Evolutionary conservation across 2,329 filamentous ascomycete species (phyloP).

Genomic region (Botrytis fragariae): DNA sequence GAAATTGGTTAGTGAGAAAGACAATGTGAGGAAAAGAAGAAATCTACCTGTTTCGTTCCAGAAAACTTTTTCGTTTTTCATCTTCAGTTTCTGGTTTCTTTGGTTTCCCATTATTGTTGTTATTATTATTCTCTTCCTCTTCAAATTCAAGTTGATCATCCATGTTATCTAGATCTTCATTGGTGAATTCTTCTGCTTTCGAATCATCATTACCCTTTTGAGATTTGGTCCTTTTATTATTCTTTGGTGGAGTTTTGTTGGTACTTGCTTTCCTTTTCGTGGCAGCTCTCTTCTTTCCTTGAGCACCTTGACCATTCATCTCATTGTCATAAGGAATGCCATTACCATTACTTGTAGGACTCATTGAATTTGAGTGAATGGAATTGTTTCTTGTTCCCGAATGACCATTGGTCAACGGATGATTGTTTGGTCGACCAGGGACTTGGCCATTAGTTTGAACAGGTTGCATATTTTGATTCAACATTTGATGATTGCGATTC

Average conservation of each 20-base stretch:
- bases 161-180: constrained; percentile 5
- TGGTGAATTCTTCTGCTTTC: constrained; percentile 10
- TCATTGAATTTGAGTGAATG: constrained; percentile 3
- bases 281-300: not conserved
- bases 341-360: constrained; percentile 4
- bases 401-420: not conserved
- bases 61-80: constrained; percentile 96
- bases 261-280: not conserved
- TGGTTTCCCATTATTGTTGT: constrained; percentile 57
- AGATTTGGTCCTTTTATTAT: not conserved
- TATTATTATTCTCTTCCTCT: constrained; percentile 56
- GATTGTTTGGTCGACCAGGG: not conserved
- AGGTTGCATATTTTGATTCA: constrained; percentile 6
- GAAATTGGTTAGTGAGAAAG: not conserved
- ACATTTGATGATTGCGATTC: constrained; percentile 44
- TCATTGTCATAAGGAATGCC: not conserved
- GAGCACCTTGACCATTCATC: not conserved
- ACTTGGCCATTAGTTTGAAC: not conserved
- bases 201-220: not conserved
- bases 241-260: not conserved
- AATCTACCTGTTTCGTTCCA: constrained; percentile 87
- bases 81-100: constrained; percentile 87
- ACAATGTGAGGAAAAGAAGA: not conserved
- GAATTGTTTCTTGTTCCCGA: not conserved
- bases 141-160: constrained; percentile 43